phyloP scores from a whole-genome alignment of 352 stramenopile genomes.

The Phytophthora pinifolia region DNA sequence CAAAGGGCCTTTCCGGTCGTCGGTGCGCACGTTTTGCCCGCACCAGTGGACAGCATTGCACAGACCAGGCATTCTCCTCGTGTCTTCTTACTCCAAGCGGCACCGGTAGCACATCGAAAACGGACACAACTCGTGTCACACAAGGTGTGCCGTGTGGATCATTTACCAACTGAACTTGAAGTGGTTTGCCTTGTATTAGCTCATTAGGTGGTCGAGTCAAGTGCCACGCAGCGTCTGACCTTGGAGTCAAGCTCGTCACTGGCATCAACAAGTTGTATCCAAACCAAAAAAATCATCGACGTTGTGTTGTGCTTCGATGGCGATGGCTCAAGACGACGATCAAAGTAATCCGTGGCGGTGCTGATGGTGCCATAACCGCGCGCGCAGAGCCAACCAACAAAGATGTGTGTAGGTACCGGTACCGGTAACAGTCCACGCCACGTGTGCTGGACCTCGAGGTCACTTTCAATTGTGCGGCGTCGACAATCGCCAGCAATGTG shows the following conservation, averaged over 20 bases:
- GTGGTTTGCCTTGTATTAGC: background rate
- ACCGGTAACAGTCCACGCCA: background rate
- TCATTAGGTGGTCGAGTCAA: too few species aligned
- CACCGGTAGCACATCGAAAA: too few species aligned
- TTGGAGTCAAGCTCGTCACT: too few species aligned
- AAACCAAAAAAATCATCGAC: too few species aligned
- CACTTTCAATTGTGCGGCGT: constrained; percentile 7
- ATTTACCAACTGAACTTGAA: constrained; percentile 13
- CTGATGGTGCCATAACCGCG: constrained; percentile 7
- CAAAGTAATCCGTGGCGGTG: background rate
- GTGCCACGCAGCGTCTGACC: too few species aligned
- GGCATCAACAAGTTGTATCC: too few species aligned
- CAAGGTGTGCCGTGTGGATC: background rate
- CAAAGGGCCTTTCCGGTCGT: too few species aligned
- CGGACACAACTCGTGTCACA: too few species aligned
- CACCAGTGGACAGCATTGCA: too few species aligned
- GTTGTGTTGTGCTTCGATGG: background rate
- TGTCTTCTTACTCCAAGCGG: too few species aligned
- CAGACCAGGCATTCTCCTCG: too few species aligned
- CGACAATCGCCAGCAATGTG: constrained; percentile 5
- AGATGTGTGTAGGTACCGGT: constrained; percentile 11
- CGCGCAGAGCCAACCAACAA: constrained; percentile 2
- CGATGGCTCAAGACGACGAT: background rate
- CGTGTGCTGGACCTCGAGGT: background rate
- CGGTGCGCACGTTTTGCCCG: too few species aligned